Evolutionary conservation across 1,139 yeast species (phyloP).

Genomic region (Blastobotrys persicus): DNA sequence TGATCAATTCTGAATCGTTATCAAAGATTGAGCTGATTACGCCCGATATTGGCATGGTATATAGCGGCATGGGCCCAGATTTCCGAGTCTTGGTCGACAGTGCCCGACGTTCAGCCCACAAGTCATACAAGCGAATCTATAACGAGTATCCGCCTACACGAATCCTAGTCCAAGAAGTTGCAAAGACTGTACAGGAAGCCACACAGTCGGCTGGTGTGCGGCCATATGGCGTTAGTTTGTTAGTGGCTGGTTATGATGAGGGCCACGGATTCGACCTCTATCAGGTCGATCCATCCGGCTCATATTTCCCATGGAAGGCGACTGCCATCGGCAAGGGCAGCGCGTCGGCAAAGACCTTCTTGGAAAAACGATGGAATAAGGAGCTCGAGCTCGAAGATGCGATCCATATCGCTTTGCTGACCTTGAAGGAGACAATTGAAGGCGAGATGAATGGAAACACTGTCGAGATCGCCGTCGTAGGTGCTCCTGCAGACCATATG

Average conservation of each 20-base stretch:
- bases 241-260: slow-evolving; percentile 93
- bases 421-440: slow-evolving; percentile 94
- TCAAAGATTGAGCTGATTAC: slow-evolving; percentile 82
- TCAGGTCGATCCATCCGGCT: slow-evolving; percentile 97
- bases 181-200: slow-evolving; percentile 95
- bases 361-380: slow-evolving; percentile 97
- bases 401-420: slow-evolving; percentile 89
- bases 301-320: slow-evolving; percentile 99
- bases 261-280: slow-evolving; percentile 78
- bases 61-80: slow-evolving; percentile 99
- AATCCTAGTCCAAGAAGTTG: slow-evolving; percentile 89
- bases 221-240: slow-evolving; percentile 92
- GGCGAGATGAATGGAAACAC: slow-evolving; percentile 98
- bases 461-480: slow-evolving; percentile 86
- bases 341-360: slow-evolving; percentile 88
- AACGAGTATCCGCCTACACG: slow-evolving; percentile 97
- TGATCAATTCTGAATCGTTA: slow-evolving; percentile 71
- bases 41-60: slow-evolving; percentile 95
- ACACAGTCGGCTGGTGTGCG: slow-evolving; percentile 98
- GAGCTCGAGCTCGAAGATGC: slow-evolving; percentile 97
- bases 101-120: slow-evolving; percentile 90
- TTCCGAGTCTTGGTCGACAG: slow-evolving; percentile 91
- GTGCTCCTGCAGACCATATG: slow-evolving; percentile 76
- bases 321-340: slow-evolving; percentile 98
- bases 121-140: slow-evolving; percentile 87